phyloP scores from a whole-genome alignment of 441 rosid genomes.

The Kokia cookei region DNA sequence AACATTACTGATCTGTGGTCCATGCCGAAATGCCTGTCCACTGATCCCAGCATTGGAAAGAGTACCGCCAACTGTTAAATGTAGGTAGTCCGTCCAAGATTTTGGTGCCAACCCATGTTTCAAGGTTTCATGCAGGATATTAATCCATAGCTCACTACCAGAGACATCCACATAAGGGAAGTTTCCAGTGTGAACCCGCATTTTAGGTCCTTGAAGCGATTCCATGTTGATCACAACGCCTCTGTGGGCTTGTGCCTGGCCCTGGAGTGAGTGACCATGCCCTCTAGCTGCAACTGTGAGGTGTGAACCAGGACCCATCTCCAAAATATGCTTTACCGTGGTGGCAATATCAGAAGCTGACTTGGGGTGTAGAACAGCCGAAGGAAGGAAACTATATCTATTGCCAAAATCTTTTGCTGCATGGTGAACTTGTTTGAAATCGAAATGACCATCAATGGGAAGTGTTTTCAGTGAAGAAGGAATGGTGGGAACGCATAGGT shows the following conservation, averaged over 20 bases:
- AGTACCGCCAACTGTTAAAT: slow-evolving; percentile 93
- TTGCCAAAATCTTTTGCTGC: slow-evolving; percentile 89
- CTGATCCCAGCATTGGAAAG: slow-evolving; percentile 95
- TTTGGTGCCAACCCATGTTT: slow-evolving; percentile 85
- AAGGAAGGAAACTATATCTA: slow-evolving; percentile 56
- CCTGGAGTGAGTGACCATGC: slow-evolving; percentile 90
- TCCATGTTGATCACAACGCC: slow-evolving; percentile 90
- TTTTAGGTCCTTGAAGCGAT: slow-evolving; percentile 48
- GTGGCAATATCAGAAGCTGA: slow-evolving; percentile 74
- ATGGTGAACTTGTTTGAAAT: slow-evolving; percentile 53
- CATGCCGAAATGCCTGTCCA: slow-evolving; percentile 95
- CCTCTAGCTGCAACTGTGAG: slow-evolving; percentile 96
- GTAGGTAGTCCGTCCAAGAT: slow-evolving; percentile 98
- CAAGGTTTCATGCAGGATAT: slow-evolving; percentile 73
- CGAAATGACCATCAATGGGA: slow-evolving; percentile 62
- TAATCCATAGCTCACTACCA: slow-evolving; percentile 91
- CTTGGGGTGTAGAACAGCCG: slow-evolving; percentile 75
- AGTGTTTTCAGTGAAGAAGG: slow-evolving; percentile 56
- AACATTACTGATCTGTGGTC: slow-evolving; percentile 96
- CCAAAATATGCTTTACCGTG: slow-evolving; percentile 67
- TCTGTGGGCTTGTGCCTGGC: slow-evolving; percentile 75
- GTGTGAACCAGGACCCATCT: slow-evolving; percentile 74
- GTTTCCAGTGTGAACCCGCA: slow-evolving; percentile 42
- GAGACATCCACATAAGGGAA: slow-evolving; percentile 67
- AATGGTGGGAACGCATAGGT: slow-evolving; percentile 55